Percentiles rank a stretch among this genome's conserved stretches.
phyloP scores from a whole-genome alignment of 305 asterid species.

The Fraxinus sp. region DNA sequence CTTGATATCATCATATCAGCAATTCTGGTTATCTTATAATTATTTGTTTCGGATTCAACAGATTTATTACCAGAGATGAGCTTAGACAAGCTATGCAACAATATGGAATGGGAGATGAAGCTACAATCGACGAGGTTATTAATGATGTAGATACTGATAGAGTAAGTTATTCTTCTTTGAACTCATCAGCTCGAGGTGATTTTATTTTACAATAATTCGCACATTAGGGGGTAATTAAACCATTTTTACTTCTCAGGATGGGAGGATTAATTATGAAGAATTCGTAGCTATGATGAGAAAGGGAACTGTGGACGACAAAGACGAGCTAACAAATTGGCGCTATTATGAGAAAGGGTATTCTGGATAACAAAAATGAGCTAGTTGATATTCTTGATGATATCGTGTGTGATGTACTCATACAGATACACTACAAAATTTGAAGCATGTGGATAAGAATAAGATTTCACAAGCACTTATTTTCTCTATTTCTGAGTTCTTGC shows the following conservation, averaged over 20 bases:
- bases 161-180: conserved; percentile 34
- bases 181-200: not conserved
- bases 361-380: not conserved
- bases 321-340: not conserved
- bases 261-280: conserved; percentile 71
- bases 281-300: conserved; percentile 80
- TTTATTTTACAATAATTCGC: not conserved
- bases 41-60: conserved; percentile 18
- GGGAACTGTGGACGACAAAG: conserved; percentile 47
- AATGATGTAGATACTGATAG: conserved; percentile 77
- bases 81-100: conserved; percentile 68
- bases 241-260: conserved; percentile 53
- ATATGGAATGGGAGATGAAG: conserved; percentile 92
- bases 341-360: not conserved
- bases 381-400: not conserved
- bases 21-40: not conserved
- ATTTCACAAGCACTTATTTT: not conserved
- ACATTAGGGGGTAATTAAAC: not conserved
- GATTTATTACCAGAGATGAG: conserved; percentile 88
- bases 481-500: not conserved
- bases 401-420: not conserved
- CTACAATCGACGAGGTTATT: conserved; percentile 74
- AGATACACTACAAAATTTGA: not conserved
- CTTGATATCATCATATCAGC: not conserved
- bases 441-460: not conserved